These are phyloP conservation scores for Paragyromitra xinjiangensis DNA, from an alignment of 495 filamentous ascomycete species.

Conservation along the genomic window DNA sequence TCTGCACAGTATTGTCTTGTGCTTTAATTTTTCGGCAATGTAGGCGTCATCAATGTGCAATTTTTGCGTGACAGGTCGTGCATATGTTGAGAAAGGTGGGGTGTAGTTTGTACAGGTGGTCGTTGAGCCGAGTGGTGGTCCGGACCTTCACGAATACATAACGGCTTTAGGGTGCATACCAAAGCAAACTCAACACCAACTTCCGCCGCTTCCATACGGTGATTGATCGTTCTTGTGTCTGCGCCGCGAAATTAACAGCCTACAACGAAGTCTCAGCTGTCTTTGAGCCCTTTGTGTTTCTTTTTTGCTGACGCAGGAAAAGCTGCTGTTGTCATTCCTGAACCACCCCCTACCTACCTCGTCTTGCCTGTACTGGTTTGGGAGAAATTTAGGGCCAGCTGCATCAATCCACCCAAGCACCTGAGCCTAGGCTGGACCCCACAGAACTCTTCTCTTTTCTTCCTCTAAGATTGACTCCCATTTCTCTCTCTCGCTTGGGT, in stretches of 20 bases:
- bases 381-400: conserved; percentile 33
- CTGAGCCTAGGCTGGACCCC: conserved; percentile 27
- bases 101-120: conserved; percentile 37
- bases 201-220: conserved; percentile 37
- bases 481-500: background rate
- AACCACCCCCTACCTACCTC: conserved; percentile 42
- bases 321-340: conserved; percentile 49
- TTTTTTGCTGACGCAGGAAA: conserved; percentile 38
- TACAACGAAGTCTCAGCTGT: conserved; percentile 38
- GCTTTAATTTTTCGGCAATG: conserved; percentile 20
- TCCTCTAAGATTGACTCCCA: conserved; percentile 16
- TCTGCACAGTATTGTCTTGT: conserved; percentile 31
- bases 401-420: conserved; percentile 24
- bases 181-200: conserved; percentile 41
- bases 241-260: conserved; percentile 30
- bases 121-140: conserved; percentile 12
- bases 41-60: conserved; percentile 41
- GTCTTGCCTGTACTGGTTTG: conserved; percentile 24
- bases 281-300: conserved; percentile 19
- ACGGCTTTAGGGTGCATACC: conserved; percentile 20
- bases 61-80: conserved; percentile 39
- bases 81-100: conserved; percentile 41
- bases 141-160: conserved; percentile 27
- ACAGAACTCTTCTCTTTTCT: conserved; percentile 8
- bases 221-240: conserved; percentile 35